phyloP scores from a whole-genome alignment of 2,329 filamentous ascomycete genomes.

The Canariomyces notabilis region DNA sequence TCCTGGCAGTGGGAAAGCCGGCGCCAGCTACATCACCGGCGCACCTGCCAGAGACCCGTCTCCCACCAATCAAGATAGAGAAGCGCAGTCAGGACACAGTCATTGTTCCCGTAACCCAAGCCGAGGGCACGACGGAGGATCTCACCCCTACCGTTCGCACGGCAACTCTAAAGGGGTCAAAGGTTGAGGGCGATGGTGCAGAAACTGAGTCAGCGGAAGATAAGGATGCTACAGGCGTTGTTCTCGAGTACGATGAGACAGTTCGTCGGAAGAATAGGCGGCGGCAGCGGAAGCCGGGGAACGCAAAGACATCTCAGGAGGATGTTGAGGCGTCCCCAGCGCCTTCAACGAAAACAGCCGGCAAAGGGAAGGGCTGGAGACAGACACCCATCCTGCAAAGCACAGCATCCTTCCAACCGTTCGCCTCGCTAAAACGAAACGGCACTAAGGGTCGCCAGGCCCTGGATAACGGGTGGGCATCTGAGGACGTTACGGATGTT shows the following conservation, averaged over 20 bases:
- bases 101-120: conserved; percentile 16
- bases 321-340: conserved; percentile 25
- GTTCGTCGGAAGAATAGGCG: conserved; percentile 28
- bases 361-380: conserved; percentile 52
- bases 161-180: conserved; percentile 24
- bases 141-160: conserved; percentile 22
- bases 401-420: conserved; percentile 59
- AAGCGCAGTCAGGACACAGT: conserved; percentile 29
- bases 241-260: conserved; percentile 23
- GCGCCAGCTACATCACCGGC: conserved; percentile 27
- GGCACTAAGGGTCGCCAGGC: conserved; percentile 40
- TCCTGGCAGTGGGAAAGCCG: conserved; percentile 60
- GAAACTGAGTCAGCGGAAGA: conserved; percentile 17
- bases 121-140: conserved; percentile 7
- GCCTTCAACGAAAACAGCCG: conserved; percentile 19
- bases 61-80: conserved; percentile 30
- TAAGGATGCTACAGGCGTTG: conserved; percentile 16
- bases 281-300: conserved; percentile 31
- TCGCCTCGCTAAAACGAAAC: conserved; percentile 55
- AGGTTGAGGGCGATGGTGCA: conserved; percentile 16
- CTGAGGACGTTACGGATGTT: conserved; percentile 91
- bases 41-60: conserved; percentile 20
- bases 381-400: conserved; percentile 57
- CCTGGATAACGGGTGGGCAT: conserved; percentile 81
- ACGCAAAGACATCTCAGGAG: conserved; percentile 26